These are phyloP conservation scores for Pharnaceum exiguum DNA, from an alignment of 148 eudicot genomes.

Conservation along the genomic window DNA sequence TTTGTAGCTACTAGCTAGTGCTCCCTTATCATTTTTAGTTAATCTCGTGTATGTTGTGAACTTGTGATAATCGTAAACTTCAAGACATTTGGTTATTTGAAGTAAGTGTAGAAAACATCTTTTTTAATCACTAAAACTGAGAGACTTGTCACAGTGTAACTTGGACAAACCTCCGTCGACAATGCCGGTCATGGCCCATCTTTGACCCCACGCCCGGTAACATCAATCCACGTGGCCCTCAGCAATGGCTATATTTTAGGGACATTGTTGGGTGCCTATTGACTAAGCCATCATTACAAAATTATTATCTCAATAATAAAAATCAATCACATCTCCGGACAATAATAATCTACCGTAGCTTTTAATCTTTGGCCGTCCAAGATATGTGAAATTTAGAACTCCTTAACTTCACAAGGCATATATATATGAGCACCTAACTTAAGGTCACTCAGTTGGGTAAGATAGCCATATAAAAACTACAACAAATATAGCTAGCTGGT, in stretches of 20 bases:
- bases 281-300: constrained; percentile 25
- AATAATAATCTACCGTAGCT: not conserved
- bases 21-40: too few relatives aligned
- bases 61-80: too few relatives aligned
- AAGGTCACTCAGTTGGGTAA: constrained; percentile 9
- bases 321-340: not conserved
- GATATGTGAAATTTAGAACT: not conserved
- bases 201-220: constrained; percentile 22
- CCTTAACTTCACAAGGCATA: not conserved
- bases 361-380: not conserved
- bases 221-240: constrained; percentile 24
- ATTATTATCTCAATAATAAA: constrained; percentile 8
- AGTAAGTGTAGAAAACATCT: not conserved
- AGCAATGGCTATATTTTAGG: constrained; percentile 24
- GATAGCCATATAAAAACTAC: constrained; percentile 2
- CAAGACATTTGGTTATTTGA: not conserved
- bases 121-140: not conserved
- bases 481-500: not conserved
- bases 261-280: constrained; percentile 30
- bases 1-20: too few relatives aligned
- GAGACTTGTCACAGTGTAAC: not conserved
- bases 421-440: not conserved
- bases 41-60: too few relatives aligned
- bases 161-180: constrained; percentile 18
- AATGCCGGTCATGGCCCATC: constrained; percentile 14